Base-by-base conservation (phyloP, 208 protist species). In the Trypanosoma congolense region DNA sequence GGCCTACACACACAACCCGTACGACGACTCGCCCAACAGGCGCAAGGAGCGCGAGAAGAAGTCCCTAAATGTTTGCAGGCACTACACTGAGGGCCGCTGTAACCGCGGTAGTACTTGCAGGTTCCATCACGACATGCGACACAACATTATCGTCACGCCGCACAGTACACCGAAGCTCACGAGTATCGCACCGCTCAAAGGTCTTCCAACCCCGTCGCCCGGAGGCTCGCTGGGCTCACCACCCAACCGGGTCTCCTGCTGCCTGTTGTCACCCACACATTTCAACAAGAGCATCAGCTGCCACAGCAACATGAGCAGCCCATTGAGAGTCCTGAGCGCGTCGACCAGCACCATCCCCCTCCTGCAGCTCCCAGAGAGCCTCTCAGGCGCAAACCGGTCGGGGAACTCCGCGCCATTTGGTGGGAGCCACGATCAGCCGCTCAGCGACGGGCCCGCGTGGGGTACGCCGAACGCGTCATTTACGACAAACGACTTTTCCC, bases 81-180 rank as follows among this genome's bases (percentile, higher is more conserved):
- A 87, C 51, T 80, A 77, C 46, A 28, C 78, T 2, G 70, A 75
- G 16, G 75, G 79, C 47, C 74, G 56, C 29, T 87, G 75, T 63
- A 87, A 82, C 47, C 75, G 75, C 12, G 79, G 79, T 41, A 76
- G 62, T 52, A 65, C 67, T 5, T 83, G 79, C 47, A 75, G 73
- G 29, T 87, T 87, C 47, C 64, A 68, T 42, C 75, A 83, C 55
- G 71, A 74, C 1, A 75, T 56, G 10, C 79, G 78, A 14, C 65
- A 63, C 47, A 66, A 25, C 21, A 28, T 66, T 16, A 73, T 80
- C 35, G 53, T 80, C 26, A 60, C 65, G 19, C 58, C 66, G 33
- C 51, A 53, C 9, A 63, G 60, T 12, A 76, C 63, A 10, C 63
- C 55, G 14, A 68, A 66, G n/a, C 61, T 60, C 29, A 40, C 56